phyloP scores from a whole-genome alignment of 2,329 filamentous ascomycete species.

The Pseudogymnoascus verrucosus region DNA sequence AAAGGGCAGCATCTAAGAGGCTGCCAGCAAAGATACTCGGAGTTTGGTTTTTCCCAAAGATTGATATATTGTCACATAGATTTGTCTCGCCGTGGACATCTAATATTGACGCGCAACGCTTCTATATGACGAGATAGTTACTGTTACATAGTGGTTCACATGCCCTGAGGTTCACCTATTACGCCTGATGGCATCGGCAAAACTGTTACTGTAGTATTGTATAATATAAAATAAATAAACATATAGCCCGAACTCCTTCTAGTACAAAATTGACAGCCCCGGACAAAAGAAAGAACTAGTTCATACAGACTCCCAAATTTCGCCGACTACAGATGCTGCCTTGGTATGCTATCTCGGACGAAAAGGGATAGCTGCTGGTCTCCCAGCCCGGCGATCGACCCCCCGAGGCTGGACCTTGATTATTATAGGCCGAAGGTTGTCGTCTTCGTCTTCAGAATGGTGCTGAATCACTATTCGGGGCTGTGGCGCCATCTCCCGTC shows the following conservation, averaged over 20 bases:
- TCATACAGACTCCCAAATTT: not conserved
- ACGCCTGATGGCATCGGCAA: not conserved
- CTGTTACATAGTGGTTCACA: not conserved
- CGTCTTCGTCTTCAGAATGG: not conserved
- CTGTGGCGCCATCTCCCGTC: not conserved
- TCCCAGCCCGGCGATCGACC: not conserved
- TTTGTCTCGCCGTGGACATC: not conserved
- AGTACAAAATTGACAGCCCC: not conserved
- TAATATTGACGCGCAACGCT: not conserved
- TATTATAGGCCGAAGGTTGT: not conserved
- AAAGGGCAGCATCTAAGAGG: constrained; percentile 3
- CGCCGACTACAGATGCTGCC: not conserved
- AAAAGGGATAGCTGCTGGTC: not conserved
- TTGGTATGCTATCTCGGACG: not conserved
- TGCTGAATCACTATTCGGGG: not conserved
- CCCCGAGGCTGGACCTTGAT: not conserved
- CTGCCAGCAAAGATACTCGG: not conserved
- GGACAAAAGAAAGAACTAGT: not conserved
- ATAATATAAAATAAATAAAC: not conserved
- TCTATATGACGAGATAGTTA: not conserved
- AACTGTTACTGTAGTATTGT: not conserved
- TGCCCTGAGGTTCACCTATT: not conserved
- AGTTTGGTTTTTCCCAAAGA: not conserved
- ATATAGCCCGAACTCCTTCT: not conserved
- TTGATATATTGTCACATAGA: not conserved